These are phyloP conservation scores for Theileria equi DNA, from an alignment of 169 alveolate species.

Conservation along the genomic window DNA sequence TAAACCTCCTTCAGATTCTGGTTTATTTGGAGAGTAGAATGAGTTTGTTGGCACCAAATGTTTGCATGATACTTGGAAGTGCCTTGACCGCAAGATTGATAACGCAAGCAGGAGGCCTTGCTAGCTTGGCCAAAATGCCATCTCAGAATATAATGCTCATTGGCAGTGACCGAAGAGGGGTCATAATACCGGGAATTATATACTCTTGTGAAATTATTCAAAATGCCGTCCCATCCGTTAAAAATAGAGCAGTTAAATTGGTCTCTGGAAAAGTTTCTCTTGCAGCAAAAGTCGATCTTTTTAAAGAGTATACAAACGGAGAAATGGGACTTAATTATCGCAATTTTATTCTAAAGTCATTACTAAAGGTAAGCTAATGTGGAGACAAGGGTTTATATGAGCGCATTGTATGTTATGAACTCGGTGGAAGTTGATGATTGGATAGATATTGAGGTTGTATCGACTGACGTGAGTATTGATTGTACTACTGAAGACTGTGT, in stretches of 20 bases:
- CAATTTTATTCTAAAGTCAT: slow-evolving; percentile 53
- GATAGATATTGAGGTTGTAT: too few relatives aligned
- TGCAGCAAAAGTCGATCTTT: slow-evolving; percentile 83
- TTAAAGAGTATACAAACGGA: slow-evolving; percentile 70
- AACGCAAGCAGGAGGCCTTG: slow-evolving; percentile 92
- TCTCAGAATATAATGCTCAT: slow-evolving; percentile 86
- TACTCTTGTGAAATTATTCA: slow-evolving; percentile 77
- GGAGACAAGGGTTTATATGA: too few relatives aligned
- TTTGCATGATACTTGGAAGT: slow-evolving; percentile 92
- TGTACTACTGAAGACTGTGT: too few relatives aligned
- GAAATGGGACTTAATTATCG: slow-evolving; percentile 64
- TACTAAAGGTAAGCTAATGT: slow-evolving; percentile 66
- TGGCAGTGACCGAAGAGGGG: slow-evolving; percentile 71
- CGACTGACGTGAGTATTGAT: too few relatives aligned
- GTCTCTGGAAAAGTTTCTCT: slow-evolving; percentile 77
- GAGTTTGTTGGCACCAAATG: slow-evolving; percentile 94
- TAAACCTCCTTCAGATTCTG: slow-evolving; percentile 36
- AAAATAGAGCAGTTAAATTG: slow-evolving; percentile 77
- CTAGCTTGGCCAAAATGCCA: slow-evolving; percentile 89
- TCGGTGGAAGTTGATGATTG: too few relatives aligned
- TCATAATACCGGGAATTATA: slow-evolving; percentile 66
- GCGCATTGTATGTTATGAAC: too few relatives aligned
- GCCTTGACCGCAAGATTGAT: slow-evolving; percentile 95
- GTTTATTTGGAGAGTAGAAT: slow-evolving; percentile 85
- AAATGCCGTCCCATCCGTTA: slow-evolving; percentile 66